Evolutionary conservation across 2,329 filamentous ascomycete genomes (phyloP).

Genomic region (Lecanicillium sp.): DNA sequence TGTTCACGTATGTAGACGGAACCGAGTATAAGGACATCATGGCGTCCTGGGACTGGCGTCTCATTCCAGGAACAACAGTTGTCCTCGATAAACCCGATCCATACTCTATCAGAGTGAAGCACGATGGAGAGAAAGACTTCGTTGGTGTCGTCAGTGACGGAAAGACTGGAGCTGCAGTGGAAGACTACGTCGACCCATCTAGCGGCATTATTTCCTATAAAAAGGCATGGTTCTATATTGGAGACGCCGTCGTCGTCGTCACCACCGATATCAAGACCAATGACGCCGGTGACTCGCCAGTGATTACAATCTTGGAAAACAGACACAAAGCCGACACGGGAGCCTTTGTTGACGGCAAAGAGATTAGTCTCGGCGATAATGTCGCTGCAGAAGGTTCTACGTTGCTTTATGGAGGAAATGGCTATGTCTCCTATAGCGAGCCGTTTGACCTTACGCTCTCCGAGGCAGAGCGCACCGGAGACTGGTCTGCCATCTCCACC

Average conservation of each 20-base stretch:
- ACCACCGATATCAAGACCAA: conserved; percentile 10
- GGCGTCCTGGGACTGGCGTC: conserved; percentile 17
- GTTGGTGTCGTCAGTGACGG: conserved; percentile 16
- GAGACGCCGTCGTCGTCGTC: conserved; percentile 13
- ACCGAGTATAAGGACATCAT: conserved; percentile 17
- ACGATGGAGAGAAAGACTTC: conserved; percentile 13
- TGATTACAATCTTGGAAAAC: conserved; percentile 15
- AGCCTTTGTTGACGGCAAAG: conserved; percentile 9
- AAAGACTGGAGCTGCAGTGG: conserved; percentile 11
- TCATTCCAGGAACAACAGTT: conserved; percentile 15
- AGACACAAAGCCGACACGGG: conserved; percentile 9
- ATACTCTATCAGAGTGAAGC: conserved; percentile 3
- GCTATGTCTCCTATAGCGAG: conserved; percentile 12
- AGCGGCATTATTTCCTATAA: conserved; percentile 13
- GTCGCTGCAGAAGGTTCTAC: conserved; percentile 1
- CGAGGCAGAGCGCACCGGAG: conserved; percentile 13
- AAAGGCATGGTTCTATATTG: conserved; percentile 15
- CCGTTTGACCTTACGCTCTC: conserved; percentile 13
- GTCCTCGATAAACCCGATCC: conserved; percentile 12
- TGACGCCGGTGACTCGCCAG: background rate
- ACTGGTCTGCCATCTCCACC: conserved; percentile 16
- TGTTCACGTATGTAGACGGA: conserved; percentile 16
- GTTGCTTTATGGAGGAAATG: conserved; percentile 15
- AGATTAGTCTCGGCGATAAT: background rate
- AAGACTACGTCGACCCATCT: conserved; percentile 14